A percentile compares a stretch with the other conserved stretches of the same genome.
Evolutionary conservation across 345 rosid genomes (phyloP).

Genomic region (Arabis hirsuta): DNA sequence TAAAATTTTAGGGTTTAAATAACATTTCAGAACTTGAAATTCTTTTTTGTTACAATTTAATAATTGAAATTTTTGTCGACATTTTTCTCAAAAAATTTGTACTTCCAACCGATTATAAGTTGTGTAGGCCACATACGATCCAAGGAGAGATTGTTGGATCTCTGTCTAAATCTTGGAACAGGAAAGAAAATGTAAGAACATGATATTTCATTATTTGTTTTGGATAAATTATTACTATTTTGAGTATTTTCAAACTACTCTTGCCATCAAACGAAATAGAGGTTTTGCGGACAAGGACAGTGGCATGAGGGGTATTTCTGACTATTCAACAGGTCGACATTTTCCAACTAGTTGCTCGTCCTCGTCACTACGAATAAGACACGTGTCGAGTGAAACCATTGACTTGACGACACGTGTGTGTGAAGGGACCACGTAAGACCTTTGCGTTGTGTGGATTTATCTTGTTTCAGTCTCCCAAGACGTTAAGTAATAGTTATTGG

Average conservation of each 20-base stretch:
- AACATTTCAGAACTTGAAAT: too few species aligned
- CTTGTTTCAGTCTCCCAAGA: constrained; percentile 47
- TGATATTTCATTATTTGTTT: not conserved
- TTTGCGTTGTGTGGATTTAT: constrained; percentile 35
- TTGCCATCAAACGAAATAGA: not conserved
- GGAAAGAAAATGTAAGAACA: not conserved
- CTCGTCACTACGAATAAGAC: constrained; percentile 40
- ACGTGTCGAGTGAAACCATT: constrained; percentile 25
- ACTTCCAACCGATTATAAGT: not conserved
- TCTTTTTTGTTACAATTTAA: too few species aligned
- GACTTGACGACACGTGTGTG: constrained; percentile 14
- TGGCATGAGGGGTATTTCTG: constrained; percentile 13
- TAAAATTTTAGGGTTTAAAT: too few species aligned
- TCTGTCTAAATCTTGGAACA: constrained; percentile 4
- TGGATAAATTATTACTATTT: constrained; percentile 2
- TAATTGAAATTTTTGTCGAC: too few species aligned
- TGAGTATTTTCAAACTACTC: not conserved
- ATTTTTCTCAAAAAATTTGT: too few species aligned
- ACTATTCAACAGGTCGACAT: not conserved
- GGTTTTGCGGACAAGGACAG: constrained; percentile 25
- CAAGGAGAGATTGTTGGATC: not conserved
- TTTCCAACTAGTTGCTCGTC: constrained; percentile 35
- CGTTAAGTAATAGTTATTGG: constrained; percentile 42
- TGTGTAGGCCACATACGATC: not conserved
- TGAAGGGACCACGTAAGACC: constrained; percentile 39